Evolutionary conservation across 1,284 basidiomycete genomes (phyloP).

Genomic region (Apiotrichum siamense): DNA sequence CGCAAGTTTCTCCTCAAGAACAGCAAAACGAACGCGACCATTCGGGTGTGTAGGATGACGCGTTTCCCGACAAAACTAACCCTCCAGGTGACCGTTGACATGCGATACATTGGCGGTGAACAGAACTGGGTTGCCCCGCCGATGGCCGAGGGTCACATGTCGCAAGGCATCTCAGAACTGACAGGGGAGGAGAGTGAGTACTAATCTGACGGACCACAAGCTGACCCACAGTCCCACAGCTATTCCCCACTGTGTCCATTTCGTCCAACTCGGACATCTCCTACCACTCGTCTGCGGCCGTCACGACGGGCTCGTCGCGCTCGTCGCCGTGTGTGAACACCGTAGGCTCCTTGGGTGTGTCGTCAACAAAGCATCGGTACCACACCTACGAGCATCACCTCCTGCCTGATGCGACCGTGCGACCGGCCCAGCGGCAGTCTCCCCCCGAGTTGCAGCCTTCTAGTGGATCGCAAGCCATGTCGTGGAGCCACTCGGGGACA

Average conservation of each 20-base stretch:
- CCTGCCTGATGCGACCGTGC: constrained; percentile 11
- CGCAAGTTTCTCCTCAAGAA: constrained; percentile 41
- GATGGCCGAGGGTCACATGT: constrained; percentile 38
- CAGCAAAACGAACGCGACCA: constrained; percentile 45
- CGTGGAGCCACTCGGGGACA: too few species aligned
- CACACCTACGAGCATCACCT: constrained; percentile 32
- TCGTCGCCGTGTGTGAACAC: constrained; percentile 4
- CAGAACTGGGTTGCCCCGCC: constrained; percentile 36
- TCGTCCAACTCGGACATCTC: constrained; percentile 18
- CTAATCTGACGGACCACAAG: neutral
- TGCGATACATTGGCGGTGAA: constrained; percentile 40
- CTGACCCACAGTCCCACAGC: constrained; percentile 17
- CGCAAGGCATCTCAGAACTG: constrained; percentile 28
- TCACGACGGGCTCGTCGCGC: neutral
- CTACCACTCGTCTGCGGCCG: too few species aligned
- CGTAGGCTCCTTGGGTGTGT: constrained; percentile 6
- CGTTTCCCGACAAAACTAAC: constrained; percentile 2
- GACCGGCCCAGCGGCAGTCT: too few species aligned
- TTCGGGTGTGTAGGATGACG: constrained; percentile 27
- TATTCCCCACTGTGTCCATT: constrained; percentile 22
- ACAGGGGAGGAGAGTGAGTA: constrained; percentile 24
- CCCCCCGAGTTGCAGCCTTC: too few species aligned
- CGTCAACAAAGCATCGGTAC: constrained; percentile 17
- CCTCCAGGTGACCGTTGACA: constrained; percentile 37
- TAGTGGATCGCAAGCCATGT: too few species aligned